Conservation (phyloP, 768 basidiomycete genomes). For the Artomyces pyxidatus region DNA sequence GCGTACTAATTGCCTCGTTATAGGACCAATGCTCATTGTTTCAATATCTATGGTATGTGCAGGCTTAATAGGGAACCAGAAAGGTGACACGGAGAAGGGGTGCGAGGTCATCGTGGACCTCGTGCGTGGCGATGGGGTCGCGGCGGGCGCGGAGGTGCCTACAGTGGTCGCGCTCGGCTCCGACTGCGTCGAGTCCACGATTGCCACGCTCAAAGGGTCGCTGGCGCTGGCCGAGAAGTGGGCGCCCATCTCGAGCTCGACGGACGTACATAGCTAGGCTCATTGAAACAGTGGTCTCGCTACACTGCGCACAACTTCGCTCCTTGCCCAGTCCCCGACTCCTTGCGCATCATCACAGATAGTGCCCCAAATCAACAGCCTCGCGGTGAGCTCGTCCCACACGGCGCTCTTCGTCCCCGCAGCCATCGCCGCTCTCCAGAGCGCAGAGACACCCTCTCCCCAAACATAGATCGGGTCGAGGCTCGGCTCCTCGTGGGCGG, state of each 20-base stretch:
- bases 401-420: conserved; percentile 20
- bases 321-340: conserved; percentile 52
- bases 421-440: conserved; percentile 50
- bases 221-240: no score
- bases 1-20: no score
- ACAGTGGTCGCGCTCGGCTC: background rate
- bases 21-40: no score
- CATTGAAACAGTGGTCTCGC: no score
- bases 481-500: conserved; percentile 25
- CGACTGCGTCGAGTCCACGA: background rate
- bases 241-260: no score
- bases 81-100: conserved; percentile 20
- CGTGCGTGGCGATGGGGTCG: conserved; percentile 18
- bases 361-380: conserved; percentile 51
- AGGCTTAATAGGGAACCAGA: no score
- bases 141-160: background rate
- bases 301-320: conserved; percentile 23
- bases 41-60: no score
- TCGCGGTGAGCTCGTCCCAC: conserved; percentile 47
- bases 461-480: conserved; percentile 30
- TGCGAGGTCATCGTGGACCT: conserved; percentile 20
- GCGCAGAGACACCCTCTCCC: conserved; percentile 43
- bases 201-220: no score
- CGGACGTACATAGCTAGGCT: no score
- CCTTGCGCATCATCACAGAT: conserved; percentile 26